Evolutionary conservation across 1,284 basidiomycete genomes (phyloP).

Genomic region (Malassezia vespertilionis): DNA sequence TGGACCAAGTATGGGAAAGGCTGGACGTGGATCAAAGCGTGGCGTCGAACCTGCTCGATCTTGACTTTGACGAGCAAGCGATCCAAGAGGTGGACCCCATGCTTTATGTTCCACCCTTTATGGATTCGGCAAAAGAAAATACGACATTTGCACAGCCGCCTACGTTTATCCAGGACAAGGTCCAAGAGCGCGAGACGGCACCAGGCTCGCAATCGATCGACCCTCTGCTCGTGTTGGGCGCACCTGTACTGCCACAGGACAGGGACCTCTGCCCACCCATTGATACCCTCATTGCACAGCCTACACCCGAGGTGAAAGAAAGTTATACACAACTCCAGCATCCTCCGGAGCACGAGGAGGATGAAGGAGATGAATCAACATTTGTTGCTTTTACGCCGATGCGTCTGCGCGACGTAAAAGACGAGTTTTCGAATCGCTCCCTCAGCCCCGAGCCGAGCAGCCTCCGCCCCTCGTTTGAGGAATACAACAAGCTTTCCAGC

Average conservation of each 20-base stretch:
- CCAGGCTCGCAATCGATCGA: not conserved
- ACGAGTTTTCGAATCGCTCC: too few relatives aligned
- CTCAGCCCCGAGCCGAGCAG: conserved; percentile 15
- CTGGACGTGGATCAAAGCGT: not conserved
- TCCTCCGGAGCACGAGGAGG: not conserved
- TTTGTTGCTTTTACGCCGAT: conserved; percentile 16
- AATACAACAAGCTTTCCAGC: conserved; percentile 84
- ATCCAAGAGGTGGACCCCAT: not conserved
- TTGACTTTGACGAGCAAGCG: conserved; percentile 7
- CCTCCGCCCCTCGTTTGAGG: conserved; percentile 63
- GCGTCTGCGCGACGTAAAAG: conserved; percentile 7
- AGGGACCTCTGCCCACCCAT: too few relatives aligned
- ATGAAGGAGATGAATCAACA: not conserved
- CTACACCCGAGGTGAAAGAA: too few relatives aligned
- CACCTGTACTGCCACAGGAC: too few relatives aligned
- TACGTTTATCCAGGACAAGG: conserved; percentile 8
- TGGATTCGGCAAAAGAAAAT: not conserved
- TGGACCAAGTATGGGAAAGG: not conserved
- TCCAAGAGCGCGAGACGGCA: too few relatives aligned
- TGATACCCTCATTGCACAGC: too few relatives aligned
- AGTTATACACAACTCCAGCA: too few relatives aligned
- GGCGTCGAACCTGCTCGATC: conserved; percentile 9
- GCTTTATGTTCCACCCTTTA: conserved; percentile 4
- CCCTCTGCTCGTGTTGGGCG: conserved; percentile 1
- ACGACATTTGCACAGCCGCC: not conserved